A percentile compares a stretch with the other conserved stretches of the same genome.
Conservation (phyloP, 2,329 filamentous ascomycete species). For the Neocatenulostroma microsporum region DNA sequence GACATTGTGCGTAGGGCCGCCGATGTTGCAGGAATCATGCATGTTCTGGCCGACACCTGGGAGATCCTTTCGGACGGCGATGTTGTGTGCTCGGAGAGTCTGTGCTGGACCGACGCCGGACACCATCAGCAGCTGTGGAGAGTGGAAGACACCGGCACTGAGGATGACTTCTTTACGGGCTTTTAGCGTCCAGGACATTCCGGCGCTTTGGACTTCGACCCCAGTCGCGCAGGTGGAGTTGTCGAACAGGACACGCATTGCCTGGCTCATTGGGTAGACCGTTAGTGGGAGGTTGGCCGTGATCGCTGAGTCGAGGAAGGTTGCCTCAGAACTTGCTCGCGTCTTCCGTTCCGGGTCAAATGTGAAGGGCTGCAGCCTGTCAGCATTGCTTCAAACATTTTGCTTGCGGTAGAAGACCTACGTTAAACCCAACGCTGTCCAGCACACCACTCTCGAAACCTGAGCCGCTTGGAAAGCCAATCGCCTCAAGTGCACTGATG, state of each 20-base stretch:
- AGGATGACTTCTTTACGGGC: neutral
- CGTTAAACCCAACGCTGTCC: too few species aligned
- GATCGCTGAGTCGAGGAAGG: constrained; percentile 22
- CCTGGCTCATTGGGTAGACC: constrained; percentile 29
- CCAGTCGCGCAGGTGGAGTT: constrained; percentile 22
- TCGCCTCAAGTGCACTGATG: too few species aligned
- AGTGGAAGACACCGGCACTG: neutral
- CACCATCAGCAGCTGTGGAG: neutral
- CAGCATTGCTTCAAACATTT: too few species aligned
- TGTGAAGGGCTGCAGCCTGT: too few species aligned
- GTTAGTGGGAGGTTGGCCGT: too few species aligned
- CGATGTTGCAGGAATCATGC: too few species aligned
- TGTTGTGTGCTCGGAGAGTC: constrained; percentile 28
- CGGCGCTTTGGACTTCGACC: constrained; percentile 20
- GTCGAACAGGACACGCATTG: constrained; percentile 27
- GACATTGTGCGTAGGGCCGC: too few species aligned
- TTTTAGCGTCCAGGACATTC: constrained; percentile 14
- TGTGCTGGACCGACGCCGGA: neutral
- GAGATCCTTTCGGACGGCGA: constrained; percentile 39
- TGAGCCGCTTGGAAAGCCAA: too few species aligned
- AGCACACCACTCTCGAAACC: too few species aligned
- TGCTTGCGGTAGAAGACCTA: too few species aligned
- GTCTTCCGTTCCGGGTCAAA: too few species aligned
- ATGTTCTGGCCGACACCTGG: constrained; percentile 47
- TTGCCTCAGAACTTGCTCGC: too few species aligned